Evolutionary conservation across 139 green algal species (phyloP), one percentile per base, ranked within the genome.

Genomic region (Chlamydomonas sp.): DNA sequence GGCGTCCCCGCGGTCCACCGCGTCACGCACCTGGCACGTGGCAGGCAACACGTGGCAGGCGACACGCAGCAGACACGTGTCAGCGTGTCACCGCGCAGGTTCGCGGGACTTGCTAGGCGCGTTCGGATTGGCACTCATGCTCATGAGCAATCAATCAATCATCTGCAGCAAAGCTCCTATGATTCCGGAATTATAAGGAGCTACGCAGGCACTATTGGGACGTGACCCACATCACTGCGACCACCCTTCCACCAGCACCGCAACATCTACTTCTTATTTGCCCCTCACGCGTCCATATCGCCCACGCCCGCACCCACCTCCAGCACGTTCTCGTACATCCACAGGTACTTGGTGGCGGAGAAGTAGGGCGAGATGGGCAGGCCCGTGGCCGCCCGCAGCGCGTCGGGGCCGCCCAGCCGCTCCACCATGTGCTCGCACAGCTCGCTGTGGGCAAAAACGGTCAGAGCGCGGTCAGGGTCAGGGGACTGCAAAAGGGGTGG

Each of bases 341-440:
- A 99, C 84, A 90, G 90, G 31, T 98, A 92, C 93, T 99, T 99
- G 89, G 97, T 95, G 5, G 96, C 96, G 9, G 92, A 96, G 88
- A 99, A 99, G 95, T 99, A 99, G 60, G 97, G 98, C 73, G 89
- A 97, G 63, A 99, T 94, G 60, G 98, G 98, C 49, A 99, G 92
- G 7, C 98, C 98, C 3, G 96, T 99, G 5, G 94, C 80, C 1
- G 81, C 10, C 49, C 96, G 84, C 89, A 98, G 98, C 58, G 89
- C 86, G 87, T 97, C 93, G 89, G 96, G 85, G 64, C 88, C 88
- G 63, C 88, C 90, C 9, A 89, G 81, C 49, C 5, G 49, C 2
- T 31, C 67, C 69, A 85, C 60, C 77, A 89, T 83, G 1, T 58
- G 7, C 17, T 84, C 79, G 82, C 90, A 93, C 57, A 93, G 80